Base-by-base conservation (phyloP, 2,329 filamentous ascomycete genomes). In the Bipolaris victoriae region DNA sequence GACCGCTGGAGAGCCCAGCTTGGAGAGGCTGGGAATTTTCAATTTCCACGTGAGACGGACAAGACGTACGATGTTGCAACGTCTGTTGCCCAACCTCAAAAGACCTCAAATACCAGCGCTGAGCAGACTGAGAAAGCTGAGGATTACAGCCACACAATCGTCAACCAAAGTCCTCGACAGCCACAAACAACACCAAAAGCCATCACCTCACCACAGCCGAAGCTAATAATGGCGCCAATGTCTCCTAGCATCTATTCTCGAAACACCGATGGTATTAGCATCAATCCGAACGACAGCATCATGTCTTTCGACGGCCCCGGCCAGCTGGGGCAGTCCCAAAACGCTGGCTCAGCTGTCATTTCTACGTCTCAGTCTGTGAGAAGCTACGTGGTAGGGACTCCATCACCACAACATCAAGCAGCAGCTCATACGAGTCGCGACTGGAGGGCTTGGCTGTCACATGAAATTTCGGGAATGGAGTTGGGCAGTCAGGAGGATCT, bases 191-290 rank as follows among this genome's bases (percentile, higher is more conserved):
- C 49, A 3, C 48, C 53, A 3, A 49, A 29, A n/a, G 33, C 49
- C 2, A 49, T 65, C 3, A 39, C 43, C 9, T 67, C 66, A 11
- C 62, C 61, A 10, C 18, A 20, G 15, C 41, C 55, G 29, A 61
- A 54, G 6, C 20, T 52, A 1, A 4, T 68, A 2, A 61, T 67
- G 37, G 71, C 69, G 0, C 73, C 72, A 13, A 58, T 80, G 46
- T 82, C 80, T 1, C 80, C 80, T 1, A 82, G 80, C 52, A 61
- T 82, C 10, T 82, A 82, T 57, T 82, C 80, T 4, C 70, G 76
- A 1, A 74, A 76, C 10, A 79, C 77, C 0, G 75, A 80, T 55
- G 77, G 75, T 11, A 65, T 55, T 61, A 79, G 59, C 63, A 75
- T 64, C 52, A 58, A 74, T 33, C 69, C 64, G 11, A 77, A 73